Evolutionary conservation across 2,329 filamentous ascomycete genomes (phyloP), one percentile per base, ranked within the genome.

Genomic region (Fusarium hostae): DNA sequence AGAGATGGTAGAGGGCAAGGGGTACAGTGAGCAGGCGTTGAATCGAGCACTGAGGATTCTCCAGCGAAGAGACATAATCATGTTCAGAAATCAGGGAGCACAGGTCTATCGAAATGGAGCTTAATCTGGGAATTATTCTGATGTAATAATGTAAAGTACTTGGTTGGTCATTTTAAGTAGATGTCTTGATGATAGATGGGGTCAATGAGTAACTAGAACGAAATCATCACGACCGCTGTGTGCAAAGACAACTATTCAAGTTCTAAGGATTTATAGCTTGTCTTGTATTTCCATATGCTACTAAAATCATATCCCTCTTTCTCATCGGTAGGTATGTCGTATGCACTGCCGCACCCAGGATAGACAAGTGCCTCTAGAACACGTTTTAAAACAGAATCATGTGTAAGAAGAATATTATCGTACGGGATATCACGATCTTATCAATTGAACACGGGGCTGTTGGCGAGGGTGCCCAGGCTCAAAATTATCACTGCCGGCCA

Each of bases 1-100:
- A 48, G 96, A 99, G 80, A 95, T 98, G 86, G 94, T 97, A 9
- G 94, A 97, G 77, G 91, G 92, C 16, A 94, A 95, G 81, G 94
- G 94, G 0, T 98, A 95, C 82, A 94, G 89, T 71, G 96, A 98
- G 82, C 91, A 94, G 79, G 91, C 91, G 20, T 86, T 99, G 34
- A 95, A 95, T 73, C 86, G 95, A 74, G 94, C 95, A 2, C 81
- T 99, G 75, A 90, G 95, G 83, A 89, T 98, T 18, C 82, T 99
- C 82, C 93, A 97, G 80, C 87, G 95, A 77, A 88, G 94, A 74
- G 95, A 98, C 76, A 97, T 93, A 4, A 91, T 96, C 76, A 91
- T 93, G 81, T 92, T 95, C 81, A 85, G 93, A 65, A 91, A 93
- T 75, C 92, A 93, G 74, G 92, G 92, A 9, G 87, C 88, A 43